Base-by-base conservation (phyloP, 352 stramenopile genomes). In the Peronospora farinosa region DNA sequence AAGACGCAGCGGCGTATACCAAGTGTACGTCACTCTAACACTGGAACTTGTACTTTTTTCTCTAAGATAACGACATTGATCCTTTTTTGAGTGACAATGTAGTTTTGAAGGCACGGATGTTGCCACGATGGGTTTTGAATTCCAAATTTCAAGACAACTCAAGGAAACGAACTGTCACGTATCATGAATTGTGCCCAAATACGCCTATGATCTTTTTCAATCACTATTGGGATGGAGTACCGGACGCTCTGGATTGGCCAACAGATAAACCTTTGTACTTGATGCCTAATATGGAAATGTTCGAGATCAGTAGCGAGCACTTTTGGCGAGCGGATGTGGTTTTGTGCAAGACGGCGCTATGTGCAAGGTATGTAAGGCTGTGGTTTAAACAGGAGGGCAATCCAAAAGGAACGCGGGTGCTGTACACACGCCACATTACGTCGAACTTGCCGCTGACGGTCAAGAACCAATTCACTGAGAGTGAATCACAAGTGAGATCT, bases 331-430 rank as follows among this genome's bases (percentile, higher is more conserved):
- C 60, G 23, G 70, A 84, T 30, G 58, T 78, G 0, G 60, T 84
- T 27, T 44, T 84, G 10, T 78, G 68, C 45, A 82, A 82, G 40
- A 88, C 74, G 0, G 45, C 44, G 17, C 37, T 80, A 6, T 85
- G 71, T 37, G 54, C 55, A 1, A 43, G 51, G 8, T 71, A 75
- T 23, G 15, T 86, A 9, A 33, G 31, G 5, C 57, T 69, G 36
- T 89, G 78, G 78, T 84, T 70, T 52, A n/a, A 13, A 7, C 78
- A 86, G 28, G 55, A 86, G 12, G 71, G 73, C 25, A 86, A 88
- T 28, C 73, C 69, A 4, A 59, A 61, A 30, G 55, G 65, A 8
- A 66, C 73, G 6, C 44, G 47, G 3, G 72, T 89, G 35, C 35
- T 86, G 6, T 89, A 78, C 54, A 84, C 73, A 13, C 63, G 73